Evolutionary conservation across 2,329 filamentous ascomycete genomes (phyloP).

Genomic region (Emmonsiellopsis sp.): DNA sequence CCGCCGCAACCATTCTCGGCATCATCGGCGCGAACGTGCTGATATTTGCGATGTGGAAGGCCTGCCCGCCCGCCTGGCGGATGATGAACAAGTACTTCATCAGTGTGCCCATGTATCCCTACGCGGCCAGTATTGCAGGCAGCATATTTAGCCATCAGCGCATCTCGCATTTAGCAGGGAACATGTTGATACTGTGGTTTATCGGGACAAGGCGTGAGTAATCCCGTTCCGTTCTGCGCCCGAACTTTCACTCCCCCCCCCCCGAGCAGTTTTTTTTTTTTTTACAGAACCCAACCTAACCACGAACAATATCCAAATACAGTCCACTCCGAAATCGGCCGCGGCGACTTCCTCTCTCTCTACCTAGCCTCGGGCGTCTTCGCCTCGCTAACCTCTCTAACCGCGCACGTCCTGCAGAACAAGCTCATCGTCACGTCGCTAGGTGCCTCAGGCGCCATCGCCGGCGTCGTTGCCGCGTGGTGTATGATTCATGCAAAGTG

Average conservation of each 20-base stretch:
- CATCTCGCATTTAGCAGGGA: constrained; percentile 41
- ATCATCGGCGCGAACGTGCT: constrained; percentile 42
- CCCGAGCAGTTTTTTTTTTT: not conserved
- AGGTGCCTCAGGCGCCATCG: constrained; percentile 42
- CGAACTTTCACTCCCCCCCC: too few relatives aligned
- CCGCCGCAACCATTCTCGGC: constrained; percentile 41
- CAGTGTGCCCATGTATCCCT: constrained; percentile 43
- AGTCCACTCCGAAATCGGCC: constrained; percentile 48
- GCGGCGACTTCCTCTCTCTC: constrained; percentile 46
- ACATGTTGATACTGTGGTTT: constrained; percentile 46
- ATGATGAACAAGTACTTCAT: constrained; percentile 49
- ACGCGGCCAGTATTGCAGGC: constrained; percentile 42
- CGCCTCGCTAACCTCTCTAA: constrained; percentile 38
- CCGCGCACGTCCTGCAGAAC: constrained; percentile 33
- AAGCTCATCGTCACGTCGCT: constrained; percentile 38
- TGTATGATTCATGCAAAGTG: constrained; percentile 40
- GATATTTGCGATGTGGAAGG: constrained; percentile 44
- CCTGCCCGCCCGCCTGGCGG: constrained; percentile 44
- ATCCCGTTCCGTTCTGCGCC: not conserved
- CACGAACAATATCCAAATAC: not conserved
- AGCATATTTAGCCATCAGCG: constrained; percentile 50
- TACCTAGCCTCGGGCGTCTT: constrained; percentile 40
- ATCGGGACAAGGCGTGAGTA: constrained; percentile 41
- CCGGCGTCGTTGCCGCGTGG: constrained; percentile 41
- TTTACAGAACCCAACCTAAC: not conserved